Evolutionary conservation across 108 stramenopile genomes (phyloP).

Genomic region (Stephanodiscus minutulus): DNA sequence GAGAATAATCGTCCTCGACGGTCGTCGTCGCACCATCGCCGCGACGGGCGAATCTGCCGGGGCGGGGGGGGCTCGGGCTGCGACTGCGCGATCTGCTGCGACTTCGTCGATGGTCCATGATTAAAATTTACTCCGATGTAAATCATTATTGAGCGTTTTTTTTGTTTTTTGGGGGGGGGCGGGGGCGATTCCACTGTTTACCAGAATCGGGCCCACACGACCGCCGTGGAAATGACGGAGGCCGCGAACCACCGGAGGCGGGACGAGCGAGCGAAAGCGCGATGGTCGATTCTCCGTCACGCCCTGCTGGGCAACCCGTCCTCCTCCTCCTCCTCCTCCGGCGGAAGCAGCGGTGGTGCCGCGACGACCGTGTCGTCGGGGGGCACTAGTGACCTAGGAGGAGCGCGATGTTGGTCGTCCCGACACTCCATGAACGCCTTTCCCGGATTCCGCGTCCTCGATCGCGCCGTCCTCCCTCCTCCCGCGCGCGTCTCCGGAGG

Average conservation of each 20-base stretch:
- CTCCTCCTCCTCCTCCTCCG: neutral
- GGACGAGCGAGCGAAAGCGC: conserved; percentile 49
- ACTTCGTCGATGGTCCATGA: conserved; percentile 15
- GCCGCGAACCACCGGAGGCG: neutral
- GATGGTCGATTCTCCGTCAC: conserved; percentile 63
- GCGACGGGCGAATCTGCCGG: neutral
- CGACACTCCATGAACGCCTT: conserved; percentile 70
- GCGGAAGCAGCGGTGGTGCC: neutral
- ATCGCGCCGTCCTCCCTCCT: conserved; percentile 21
- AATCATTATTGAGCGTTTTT: too few relatives aligned
- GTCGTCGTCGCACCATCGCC: neutral
- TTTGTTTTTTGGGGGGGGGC: too few relatives aligned
- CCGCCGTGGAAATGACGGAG: too few relatives aligned
- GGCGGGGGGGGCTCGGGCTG: neutral
- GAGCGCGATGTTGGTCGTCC: neutral
- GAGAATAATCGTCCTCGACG: neutral
- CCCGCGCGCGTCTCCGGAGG: neutral
- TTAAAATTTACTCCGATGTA: too few relatives aligned
- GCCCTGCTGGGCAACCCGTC: conserved; percentile 41
- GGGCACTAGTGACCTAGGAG: too few relatives aligned
- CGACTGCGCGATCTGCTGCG: conserved; percentile 13
- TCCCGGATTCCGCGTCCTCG: conserved; percentile 61
- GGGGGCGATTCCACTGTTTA: too few relatives aligned
- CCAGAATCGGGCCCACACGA: too few relatives aligned
- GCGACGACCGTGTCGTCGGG: neutral